Conservation (phyloP, 2,329 filamentous ascomycete species). For the Stylonectria norvegica region DNA sequence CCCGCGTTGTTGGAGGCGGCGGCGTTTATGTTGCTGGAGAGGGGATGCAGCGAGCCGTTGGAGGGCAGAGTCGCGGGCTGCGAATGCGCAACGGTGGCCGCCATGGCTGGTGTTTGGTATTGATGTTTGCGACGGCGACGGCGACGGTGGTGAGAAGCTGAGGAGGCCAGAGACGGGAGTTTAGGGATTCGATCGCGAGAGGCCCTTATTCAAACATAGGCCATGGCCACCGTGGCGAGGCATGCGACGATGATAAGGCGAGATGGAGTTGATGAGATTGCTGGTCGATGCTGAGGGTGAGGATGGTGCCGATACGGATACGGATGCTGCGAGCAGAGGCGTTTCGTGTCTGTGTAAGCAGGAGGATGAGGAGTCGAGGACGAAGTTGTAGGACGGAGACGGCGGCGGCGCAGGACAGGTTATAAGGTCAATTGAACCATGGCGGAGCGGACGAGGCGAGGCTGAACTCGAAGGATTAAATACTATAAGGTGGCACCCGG, state of each 20-base stretch:
- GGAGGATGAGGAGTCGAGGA: too few relatives aligned
- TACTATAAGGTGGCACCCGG: too few relatives aligned
- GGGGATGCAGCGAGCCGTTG: conserved; percentile 1
- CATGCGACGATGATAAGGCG: conserved; percentile 2
- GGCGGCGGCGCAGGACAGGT: too few relatives aligned
- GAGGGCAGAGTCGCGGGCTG: conserved; percentile 27
- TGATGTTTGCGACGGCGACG: conserved; percentile 1
- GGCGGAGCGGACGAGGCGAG: too few relatives aligned
- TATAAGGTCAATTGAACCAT: too few relatives aligned
- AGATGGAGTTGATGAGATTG: background rate
- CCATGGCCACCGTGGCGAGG: conserved; percentile 13
- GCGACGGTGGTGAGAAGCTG: conserved; percentile 1
- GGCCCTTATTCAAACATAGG: conserved; percentile 11
- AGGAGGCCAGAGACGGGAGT: conserved; percentile 1
- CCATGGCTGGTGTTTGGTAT: conserved; percentile 19
- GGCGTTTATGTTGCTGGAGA: conserved; percentile 3
- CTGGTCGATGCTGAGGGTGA: background rate
- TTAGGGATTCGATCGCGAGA: background rate
- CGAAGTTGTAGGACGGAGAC: too few relatives aligned
- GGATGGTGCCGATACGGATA: too few relatives aligned
- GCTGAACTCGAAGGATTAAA: too few relatives aligned
- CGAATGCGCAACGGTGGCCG: conserved; percentile 32
- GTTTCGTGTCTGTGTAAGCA: too few relatives aligned
- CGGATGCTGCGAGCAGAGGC: too few relatives aligned
- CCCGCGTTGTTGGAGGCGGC: conserved; percentile 6